A percentile compares a stretch with the other conserved stretches of the same genome.
Conservation (phyloP, 441 rosid genomes). For the Corymbia citriodora region DNA sequence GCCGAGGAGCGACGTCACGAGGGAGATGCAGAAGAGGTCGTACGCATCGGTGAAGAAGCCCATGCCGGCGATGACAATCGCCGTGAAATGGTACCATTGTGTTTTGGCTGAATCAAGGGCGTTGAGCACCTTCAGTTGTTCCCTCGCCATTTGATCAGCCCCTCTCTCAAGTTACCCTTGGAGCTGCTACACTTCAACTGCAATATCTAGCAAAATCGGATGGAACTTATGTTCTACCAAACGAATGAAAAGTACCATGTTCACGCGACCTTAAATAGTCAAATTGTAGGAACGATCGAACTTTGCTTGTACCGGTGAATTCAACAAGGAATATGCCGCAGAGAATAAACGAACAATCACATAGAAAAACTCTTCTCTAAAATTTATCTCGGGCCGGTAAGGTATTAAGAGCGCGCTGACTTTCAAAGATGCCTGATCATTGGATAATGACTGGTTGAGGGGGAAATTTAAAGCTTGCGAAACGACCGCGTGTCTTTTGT, state of each 20-base stretch:
- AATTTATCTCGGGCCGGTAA: neutral
- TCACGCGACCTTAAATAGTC: neutral
- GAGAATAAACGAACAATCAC: neutral
- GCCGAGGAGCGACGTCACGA: slow-evolving; percentile 10
- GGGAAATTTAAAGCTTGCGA: neutral
- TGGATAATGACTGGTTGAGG: neutral
- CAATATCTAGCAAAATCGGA: neutral
- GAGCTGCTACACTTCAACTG: neutral
- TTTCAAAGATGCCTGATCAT: neutral
- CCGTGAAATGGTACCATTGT: slow-evolving; percentile 18
- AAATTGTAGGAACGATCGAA: neutral
- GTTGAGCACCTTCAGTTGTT: neutral
- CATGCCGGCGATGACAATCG: slow-evolving; percentile 17
- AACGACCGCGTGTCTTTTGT: neutral
- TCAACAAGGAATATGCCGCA: neutral
- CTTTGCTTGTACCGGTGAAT: neutral
- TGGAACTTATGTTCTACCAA: neutral
- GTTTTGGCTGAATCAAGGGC: slow-evolving; percentile 15
- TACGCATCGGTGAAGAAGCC: slow-evolving; percentile 16
- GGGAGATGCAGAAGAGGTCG: slow-evolving; percentile 13
- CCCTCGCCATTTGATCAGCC: slow-evolving; percentile 3
- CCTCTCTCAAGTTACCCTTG: neutral
- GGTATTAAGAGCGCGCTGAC: neutral
- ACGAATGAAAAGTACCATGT: neutral
- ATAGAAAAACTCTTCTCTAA: neutral